Base-by-base conservation (phyloP, 148 eudicot genomes). In the Cornus kousa region DNA sequence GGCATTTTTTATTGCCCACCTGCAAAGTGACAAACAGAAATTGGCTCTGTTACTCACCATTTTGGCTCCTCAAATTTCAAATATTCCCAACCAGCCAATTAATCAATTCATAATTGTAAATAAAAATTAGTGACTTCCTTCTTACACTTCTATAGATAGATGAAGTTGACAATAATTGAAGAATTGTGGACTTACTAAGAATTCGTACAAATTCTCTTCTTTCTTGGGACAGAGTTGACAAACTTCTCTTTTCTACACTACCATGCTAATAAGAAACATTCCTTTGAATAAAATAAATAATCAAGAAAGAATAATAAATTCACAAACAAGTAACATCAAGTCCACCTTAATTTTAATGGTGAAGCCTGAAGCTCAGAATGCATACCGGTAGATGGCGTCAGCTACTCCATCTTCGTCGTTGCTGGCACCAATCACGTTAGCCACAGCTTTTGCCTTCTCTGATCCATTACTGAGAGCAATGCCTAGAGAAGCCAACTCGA, bases 401-500 rank as follows among this genome's bases (percentile, higher is more conserved):
- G 98, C 98, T 12, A 86, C 99, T 82, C 99, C 99, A 80, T 96
- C 92, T 87, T 96, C 98, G 70, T 96, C 94, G 72, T 92, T 95
- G 91, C 95, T 90, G 60, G 74, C 73, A 74, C 95, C 95, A 20
- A 93, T 87, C 59, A 88, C 93, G 68, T 91, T 68, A 2, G 97
- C 99, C 24, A 87, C 91, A 7, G 92, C 95, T 88, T 93, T 91
- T 74, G 95, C 84, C 82, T 89, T 90, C 82, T 91, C 97, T 10
- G 97, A 82, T 80, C 97, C 97, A 80, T 96, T 96, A 81, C 98
- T 92, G 32, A 96, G 91, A 86, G 97, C 97, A 59, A 96, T 81
- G 57, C 98, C 95, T 5, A 96, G 88, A 28, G 87, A 84, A 65
- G 94, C 99, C 87, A 96, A 79, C 87, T 93, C 80, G 13, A 95